These are phyloP conservation scores for Diutina mesorugosa DNA, from an alignment of 1,139 yeast genomes.

Conservation along the genomic window DNA sequence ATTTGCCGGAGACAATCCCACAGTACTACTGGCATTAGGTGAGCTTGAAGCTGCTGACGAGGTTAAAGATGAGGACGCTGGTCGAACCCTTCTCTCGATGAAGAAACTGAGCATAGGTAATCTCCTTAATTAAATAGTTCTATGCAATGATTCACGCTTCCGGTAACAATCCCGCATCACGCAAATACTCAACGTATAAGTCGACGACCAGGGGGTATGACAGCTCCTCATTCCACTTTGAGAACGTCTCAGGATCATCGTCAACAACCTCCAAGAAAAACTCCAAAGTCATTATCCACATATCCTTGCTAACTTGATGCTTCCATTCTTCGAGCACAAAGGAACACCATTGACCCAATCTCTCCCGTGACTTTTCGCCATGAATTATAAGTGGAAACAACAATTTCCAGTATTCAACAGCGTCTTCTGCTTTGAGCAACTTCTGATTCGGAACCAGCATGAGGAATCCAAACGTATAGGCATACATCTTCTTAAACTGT, in stretches of 20 bases:
- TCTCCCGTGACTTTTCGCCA: slow-evolving; percentile 4
- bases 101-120: slow-evolving; percentile 2
- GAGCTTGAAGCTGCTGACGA: background rate
- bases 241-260: slow-evolving; percentile 33
- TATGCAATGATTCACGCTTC: background rate
- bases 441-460: slow-evolving; percentile 43
- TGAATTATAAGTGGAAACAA: slow-evolving; percentile 22
- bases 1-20: background rate
- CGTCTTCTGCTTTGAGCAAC: slow-evolving; percentile 47
- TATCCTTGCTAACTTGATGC: slow-evolving; percentile 49
- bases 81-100: slow-evolving; percentile 2
- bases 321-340: slow-evolving; percentile 30
- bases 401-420: slow-evolving; percentile 68
- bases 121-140: background rate
- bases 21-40: background rate
- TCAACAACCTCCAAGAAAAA: slow-evolving; percentile 43
- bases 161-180: slow-evolving; percentile 11
- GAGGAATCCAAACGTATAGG: slow-evolving; percentile 56
- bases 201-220: slow-evolving; percentile 93
- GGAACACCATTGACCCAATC: slow-evolving; percentile 38
- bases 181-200: slow-evolving; percentile 57
- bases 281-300: slow-evolving; percentile 74
- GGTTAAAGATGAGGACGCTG: slow-evolving; percentile 1
- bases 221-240: slow-evolving; percentile 58
- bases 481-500: slow-evolving; percentile 45